A percentile compares a stretch with the other conserved stretches of the same genome.
These are phyloP conservation scores for Neospermospora avenae DNA, from an alignment of 2,329 filamentous ascomycete genomes.

Conservation along the genomic window DNA sequence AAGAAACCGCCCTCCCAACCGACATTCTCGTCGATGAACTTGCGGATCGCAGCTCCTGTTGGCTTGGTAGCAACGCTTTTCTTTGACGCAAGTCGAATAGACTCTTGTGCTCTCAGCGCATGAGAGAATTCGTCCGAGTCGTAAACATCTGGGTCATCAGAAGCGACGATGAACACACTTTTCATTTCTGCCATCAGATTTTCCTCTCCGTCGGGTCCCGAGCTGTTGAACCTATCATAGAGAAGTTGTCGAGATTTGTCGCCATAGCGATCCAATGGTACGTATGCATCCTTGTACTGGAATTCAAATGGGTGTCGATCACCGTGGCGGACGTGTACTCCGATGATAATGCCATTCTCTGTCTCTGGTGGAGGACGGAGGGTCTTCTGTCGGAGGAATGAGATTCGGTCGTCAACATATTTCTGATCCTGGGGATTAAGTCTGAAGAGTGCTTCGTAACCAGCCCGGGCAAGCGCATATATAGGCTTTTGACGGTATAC, in stretches of 20 bases:
- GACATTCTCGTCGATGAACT: conserved; percentile 71
- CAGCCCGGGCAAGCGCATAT: conserved; percentile 64
- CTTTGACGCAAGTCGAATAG: conserved; percentile 72
- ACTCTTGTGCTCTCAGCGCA: conserved; percentile 65
- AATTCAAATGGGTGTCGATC: conserved; percentile 75
- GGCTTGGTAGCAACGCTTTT: conserved; percentile 38
- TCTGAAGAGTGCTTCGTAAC: conserved; percentile 73
- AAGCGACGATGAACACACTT: conserved; percentile 62
- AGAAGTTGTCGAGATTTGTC: conserved; percentile 56
- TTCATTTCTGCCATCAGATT: conserved; percentile 39
- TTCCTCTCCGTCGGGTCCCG: conserved; percentile 35
- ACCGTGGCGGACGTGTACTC: conserved; percentile 76
- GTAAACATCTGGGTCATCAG: conserved; percentile 77
- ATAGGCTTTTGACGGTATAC: conserved; percentile 56
- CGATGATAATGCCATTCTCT: conserved; percentile 54
- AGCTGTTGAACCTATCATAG: conserved; percentile 45
- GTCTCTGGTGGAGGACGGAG: conserved; percentile 40
- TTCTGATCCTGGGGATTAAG: conserved; percentile 61
- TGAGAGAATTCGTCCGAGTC: conserved; percentile 58
- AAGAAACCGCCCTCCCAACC: conserved; percentile 92
- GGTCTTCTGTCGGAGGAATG: conserved; percentile 50
- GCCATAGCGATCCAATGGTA: conserved; percentile 68
- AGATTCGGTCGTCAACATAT: conserved; percentile 60
- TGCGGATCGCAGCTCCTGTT: conserved; percentile 48
- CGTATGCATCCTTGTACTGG: conserved; percentile 74